Evolutionary conservation across 371 early-diverging fungal species (phyloP).

Genomic region (Sporodiniella umbellata): DNA sequence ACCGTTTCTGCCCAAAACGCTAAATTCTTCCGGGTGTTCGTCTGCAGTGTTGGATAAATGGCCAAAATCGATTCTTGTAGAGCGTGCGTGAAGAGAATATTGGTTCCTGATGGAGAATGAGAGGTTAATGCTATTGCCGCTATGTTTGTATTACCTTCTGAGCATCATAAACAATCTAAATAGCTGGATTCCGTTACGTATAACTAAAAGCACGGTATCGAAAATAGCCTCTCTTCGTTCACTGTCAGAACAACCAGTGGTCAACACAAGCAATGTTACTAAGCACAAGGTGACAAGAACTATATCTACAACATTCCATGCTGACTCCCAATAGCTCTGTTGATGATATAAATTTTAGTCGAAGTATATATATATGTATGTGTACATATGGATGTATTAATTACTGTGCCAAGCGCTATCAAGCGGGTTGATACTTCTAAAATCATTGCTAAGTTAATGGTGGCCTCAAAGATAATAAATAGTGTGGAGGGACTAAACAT

Average conservation of each 20-base stretch:
- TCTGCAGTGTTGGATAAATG: slow-evolving; percentile 29
- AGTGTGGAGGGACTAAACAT: slow-evolving; percentile 43
- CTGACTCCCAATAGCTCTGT: slow-evolving; percentile 70
- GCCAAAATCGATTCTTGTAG: slow-evolving; percentile 44
- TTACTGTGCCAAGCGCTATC: slow-evolving; percentile 67
- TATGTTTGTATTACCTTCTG: slow-evolving; percentile 51
- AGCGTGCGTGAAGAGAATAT: slow-evolving; percentile 39
- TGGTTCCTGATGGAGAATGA: slow-evolving; percentile 29
- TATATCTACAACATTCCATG: slow-evolving; percentile 74
- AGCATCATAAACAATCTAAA: slow-evolving; percentile 67
- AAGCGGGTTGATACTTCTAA: slow-evolving; percentile 67
- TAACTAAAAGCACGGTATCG: slow-evolving; percentile 67
- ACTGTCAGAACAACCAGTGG: slow-evolving; percentile 60
- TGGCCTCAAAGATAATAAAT: slow-evolving; percentile 61
- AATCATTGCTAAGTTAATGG: slow-evolving; percentile 76
- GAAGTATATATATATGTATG: too few relatives aligned
- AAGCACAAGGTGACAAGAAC: slow-evolving; percentile 64
- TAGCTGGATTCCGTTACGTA: slow-evolving; percentile 70
- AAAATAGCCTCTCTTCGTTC: slow-evolving; percentile 63
- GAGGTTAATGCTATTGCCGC: background rate
- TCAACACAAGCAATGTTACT: slow-evolving; percentile 63
- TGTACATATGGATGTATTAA: too few relatives aligned
- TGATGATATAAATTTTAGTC: background rate
- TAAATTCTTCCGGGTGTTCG: slow-evolving; percentile 39
- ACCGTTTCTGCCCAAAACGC: slow-evolving; percentile 30